These are phyloP conservation scores for Colletotrichum navitas DNA, from an alignment of 2,329 filamentous ascomycete species.

Conservation along the genomic window DNA sequence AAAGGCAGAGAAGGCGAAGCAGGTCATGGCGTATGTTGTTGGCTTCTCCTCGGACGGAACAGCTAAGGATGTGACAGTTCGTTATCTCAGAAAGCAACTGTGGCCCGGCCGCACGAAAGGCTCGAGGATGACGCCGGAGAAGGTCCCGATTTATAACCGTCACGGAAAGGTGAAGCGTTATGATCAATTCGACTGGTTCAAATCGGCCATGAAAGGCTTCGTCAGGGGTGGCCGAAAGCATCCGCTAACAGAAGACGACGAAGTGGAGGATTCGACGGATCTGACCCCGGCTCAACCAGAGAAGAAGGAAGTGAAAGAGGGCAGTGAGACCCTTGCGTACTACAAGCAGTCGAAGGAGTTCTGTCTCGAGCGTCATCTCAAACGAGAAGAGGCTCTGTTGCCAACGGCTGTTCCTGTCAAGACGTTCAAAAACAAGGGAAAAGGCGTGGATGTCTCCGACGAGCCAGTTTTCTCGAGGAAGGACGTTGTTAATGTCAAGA, in stretches of 20 bases:
- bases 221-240: slow-evolving; percentile 59
- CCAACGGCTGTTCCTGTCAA: slow-evolving; percentile 77
- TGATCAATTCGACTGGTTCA: slow-evolving; percentile 91
- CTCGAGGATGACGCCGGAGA: slow-evolving; percentile 81
- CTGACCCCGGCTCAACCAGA: slow-evolving; percentile 79
- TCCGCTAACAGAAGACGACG: slow-evolving; percentile 78
- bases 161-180: slow-evolving; percentile 82
- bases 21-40: slow-evolving; percentile 90
- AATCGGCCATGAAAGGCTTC: slow-evolving; percentile 82
- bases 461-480: slow-evolving; percentile 85
- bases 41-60: slow-evolving; percentile 87
- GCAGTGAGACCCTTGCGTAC: slow-evolving; percentile 86
- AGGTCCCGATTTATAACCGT: slow-evolving; percentile 82
- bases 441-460: slow-evolving; percentile 78
- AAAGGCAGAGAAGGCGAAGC: slow-evolving; percentile 86
- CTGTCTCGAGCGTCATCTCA: slow-evolving; percentile 86
- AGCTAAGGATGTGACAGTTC: slow-evolving; percentile 93
- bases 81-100: slow-evolving; percentile 85
- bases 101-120: slow-evolving; percentile 94
- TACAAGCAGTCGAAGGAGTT: slow-evolving; percentile 90
- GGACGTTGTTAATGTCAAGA: slow-evolving; percentile 88
- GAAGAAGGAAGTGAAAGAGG: slow-evolving; percentile 79
- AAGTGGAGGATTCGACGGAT: slow-evolving; percentile 82
- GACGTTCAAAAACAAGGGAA: slow-evolving; percentile 79
- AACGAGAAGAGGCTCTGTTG: slow-evolving; percentile 89